Percentiles rank a stretch among this genome's conserved stretches.
Evolutionary conservation across 345 rosid genomes (phyloP).

Genomic region (Eucalyptus cloeziana): DNA sequence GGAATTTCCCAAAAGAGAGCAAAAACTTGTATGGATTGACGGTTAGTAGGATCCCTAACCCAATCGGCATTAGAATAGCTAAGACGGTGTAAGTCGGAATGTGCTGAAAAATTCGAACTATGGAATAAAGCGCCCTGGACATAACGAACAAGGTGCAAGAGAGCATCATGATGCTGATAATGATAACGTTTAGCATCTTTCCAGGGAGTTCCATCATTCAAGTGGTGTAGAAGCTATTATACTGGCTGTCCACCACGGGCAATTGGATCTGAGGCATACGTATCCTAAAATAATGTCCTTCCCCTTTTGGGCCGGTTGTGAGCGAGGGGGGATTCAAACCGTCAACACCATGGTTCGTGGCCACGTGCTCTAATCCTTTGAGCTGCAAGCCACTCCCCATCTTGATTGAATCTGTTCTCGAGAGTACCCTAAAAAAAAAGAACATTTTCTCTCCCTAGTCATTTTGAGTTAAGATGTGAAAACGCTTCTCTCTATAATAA

Average conservation of each 20-base stretch:
- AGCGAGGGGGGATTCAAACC: no score
- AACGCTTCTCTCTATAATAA: no score
- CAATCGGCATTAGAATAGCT: not conserved
- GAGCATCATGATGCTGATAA: not conserved
- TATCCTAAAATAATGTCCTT: not conserved
- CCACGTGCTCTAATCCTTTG: no score
- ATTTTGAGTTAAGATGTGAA: no score
- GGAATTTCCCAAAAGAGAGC: not conserved
- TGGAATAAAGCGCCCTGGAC: not conserved
- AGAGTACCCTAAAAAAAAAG: no score
- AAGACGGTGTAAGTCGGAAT: not conserved
- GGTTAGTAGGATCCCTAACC: not conserved
- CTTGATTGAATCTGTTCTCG: no score
- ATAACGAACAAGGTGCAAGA: not conserved
- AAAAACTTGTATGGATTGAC: not conserved
- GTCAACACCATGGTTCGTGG: fast-evolving
- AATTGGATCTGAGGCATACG: not conserved
- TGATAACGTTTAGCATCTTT: not conserved
- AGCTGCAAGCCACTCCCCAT: fast-evolving
- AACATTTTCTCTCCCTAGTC: no score
- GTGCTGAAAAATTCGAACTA: not conserved
- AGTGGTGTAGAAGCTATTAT: not conserved
- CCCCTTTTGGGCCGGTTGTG: no score
- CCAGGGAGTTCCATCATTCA: not conserved
- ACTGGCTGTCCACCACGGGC: not conserved